phyloP scores from a whole-genome alignment of 2,329 filamentous ascomycete genomes.

The Fusarium abutilonis region DNA sequence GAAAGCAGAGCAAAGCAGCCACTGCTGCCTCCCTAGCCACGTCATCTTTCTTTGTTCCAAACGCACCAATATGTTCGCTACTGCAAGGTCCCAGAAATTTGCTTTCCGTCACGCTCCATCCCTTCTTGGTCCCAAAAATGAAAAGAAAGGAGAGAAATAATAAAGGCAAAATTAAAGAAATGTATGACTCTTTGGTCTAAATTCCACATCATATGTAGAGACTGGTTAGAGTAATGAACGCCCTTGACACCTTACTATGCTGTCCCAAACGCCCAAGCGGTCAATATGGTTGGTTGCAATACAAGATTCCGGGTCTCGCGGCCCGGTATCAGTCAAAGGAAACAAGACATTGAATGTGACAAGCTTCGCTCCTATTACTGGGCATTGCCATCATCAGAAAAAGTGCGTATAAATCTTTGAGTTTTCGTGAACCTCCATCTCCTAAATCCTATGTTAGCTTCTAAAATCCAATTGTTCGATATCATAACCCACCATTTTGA shows the following conservation, averaged over 20 bases:
- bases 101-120: conserved; percentile 27
- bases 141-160: conserved; percentile 44
- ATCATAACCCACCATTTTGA: conserved; percentile 77
- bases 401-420: conserved; percentile 99
- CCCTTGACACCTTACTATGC: conserved; percentile 63
- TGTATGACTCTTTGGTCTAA: conserved; percentile 51
- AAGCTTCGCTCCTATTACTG: conserved; percentile 40
- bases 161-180: conserved; percentile 50
- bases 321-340: conserved; percentile 41
- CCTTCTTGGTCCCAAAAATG: conserved; percentile 22
- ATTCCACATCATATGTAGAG: conserved; percentile 51
- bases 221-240: conserved; percentile 57
- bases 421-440: conserved; percentile 99
- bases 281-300: conserved; percentile 60
- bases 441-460: conserved; percentile 67
- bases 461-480: neutral
- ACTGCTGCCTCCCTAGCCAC: conserved; percentile 30
- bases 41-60: conserved; percentile 26
- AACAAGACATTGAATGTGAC: conserved; percentile 42
- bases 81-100: conserved; percentile 34
- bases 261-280: conserved; percentile 64
- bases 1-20: conserved; percentile 12
- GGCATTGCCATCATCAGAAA: conserved; percentile 74
- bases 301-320: conserved; percentile 55
- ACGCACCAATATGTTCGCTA: conserved; percentile 23